These are phyloP conservation scores for Nymphaea colorata DNA, from an alignment of 164 flowering plant species.

Conservation along the genomic window DNA sequence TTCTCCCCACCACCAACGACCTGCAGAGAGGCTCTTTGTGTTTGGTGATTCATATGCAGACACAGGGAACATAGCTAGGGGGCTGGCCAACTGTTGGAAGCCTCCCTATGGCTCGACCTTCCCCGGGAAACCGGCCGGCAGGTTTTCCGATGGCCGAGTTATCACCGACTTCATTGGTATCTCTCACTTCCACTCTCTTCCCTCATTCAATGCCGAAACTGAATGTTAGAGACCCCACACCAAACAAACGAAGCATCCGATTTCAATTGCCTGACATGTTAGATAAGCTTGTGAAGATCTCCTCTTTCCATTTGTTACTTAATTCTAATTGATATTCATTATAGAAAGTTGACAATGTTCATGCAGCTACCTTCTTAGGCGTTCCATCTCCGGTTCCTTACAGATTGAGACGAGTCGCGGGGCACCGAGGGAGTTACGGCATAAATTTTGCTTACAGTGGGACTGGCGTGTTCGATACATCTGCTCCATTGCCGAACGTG, in stretches of 20 bases:
- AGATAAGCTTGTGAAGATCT: too few species aligned
- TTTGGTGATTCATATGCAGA: slow-evolving; percentile 74
- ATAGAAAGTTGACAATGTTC: neutral
- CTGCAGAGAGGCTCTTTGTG: slow-evolving; percentile 27
- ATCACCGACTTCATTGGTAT: slow-evolving; percentile 12
- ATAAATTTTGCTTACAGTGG: slow-evolving; percentile 88
- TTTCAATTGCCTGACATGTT: too few species aligned
- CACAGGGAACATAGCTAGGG: slow-evolving; percentile 34
- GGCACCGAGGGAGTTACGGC: slow-evolving; percentile 25
- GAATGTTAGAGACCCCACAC: too few species aligned
- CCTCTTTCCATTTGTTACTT: too few species aligned
- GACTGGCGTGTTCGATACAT: slow-evolving; percentile 68
- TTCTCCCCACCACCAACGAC: too few species aligned
- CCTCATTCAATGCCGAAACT: too few species aligned
- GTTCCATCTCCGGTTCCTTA: slow-evolving; percentile 59
- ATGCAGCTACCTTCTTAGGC: slow-evolving; percentile 26
- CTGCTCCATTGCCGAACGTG: slow-evolving; percentile 43
- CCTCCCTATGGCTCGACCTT: slow-evolving; percentile 54
- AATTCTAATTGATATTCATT: too few species aligned
- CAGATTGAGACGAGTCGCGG: slow-evolving; percentile 26
- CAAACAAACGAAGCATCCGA: too few species aligned
- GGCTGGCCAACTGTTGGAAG: slow-evolving; percentile 29
- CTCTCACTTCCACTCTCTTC: slow-evolving; percentile 51
- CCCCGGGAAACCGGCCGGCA: slow-evolving; percentile 12
- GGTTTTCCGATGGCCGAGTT: too few species aligned